Percentiles rank a stretch among this genome's conserved stretches.
phyloP scores from a whole-genome alignment of 495 filamentous ascomycete species.

The Hypoxylon crocopeplum region DNA sequence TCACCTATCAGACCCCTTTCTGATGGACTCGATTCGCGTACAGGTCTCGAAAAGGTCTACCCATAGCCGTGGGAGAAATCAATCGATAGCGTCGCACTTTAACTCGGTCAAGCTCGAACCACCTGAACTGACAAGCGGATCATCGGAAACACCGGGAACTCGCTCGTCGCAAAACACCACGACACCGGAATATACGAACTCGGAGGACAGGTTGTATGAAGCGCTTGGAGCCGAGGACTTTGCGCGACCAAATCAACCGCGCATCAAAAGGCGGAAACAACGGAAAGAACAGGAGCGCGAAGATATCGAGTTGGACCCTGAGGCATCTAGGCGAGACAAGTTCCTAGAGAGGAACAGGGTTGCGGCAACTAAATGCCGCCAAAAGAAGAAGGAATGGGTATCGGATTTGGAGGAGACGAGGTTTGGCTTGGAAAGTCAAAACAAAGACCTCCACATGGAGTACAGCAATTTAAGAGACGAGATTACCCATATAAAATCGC shows the following conservation, averaged over 20 bases:
- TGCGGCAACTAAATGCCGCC: constrained; percentile 85
- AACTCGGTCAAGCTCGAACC: constrained; percentile 21
- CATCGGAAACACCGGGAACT: constrained; percentile 32
- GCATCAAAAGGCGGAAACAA: constrained; percentile 16
- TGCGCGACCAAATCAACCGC: neutral
- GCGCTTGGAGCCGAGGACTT: neutral
- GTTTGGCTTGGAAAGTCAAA: constrained; percentile 45
- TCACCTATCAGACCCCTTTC: neutral
- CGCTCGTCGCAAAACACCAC: constrained; percentile 29
- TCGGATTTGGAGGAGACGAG: constrained; percentile 62
- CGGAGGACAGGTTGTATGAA: neutral
- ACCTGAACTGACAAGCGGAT: constrained; percentile 23
- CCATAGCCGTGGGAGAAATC: neutral
- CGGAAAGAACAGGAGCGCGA: constrained; percentile 1
- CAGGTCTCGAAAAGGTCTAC: neutral
- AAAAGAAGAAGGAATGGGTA: constrained; percentile 84
- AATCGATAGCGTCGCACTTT: neutral
- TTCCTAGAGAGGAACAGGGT: constrained; percentile 83
- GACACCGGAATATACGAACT: constrained; percentile 14
- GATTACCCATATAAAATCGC: constrained; percentile 61
- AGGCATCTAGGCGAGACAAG: constrained; percentile 46
- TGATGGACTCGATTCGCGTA: neutral
- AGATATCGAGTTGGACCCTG: constrained; percentile 12
- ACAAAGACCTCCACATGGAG: constrained; percentile 46
- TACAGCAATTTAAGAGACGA: constrained; percentile 52